Conservation (phyloP, 2,329 filamentous ascomycete genomes). For the Aquanectria penicillioides region DNA sequence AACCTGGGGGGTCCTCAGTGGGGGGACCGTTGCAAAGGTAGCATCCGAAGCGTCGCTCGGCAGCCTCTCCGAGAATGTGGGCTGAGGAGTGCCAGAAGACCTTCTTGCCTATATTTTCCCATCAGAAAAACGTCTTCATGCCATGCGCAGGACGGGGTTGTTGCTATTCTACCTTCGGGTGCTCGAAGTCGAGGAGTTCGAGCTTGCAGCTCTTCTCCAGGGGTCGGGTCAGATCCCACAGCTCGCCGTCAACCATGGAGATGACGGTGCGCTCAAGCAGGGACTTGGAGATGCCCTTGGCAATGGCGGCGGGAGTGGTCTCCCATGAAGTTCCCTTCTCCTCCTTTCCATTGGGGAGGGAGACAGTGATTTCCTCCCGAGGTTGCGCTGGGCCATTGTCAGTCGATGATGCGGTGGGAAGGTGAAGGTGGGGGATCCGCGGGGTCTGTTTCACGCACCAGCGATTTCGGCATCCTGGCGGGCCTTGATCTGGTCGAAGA, state of each 20-base stretch:
- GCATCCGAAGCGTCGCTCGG: slow-evolving; percentile 90
- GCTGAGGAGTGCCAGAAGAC: slow-evolving; percentile 99
- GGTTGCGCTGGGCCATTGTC: slow-evolving; percentile 67
- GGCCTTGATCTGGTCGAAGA: slow-evolving; percentile 91
- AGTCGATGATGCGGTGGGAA: slow-evolving; percentile 32
- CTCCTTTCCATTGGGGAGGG: slow-evolving; percentile 76
- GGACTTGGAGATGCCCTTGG: slow-evolving; percentile 84
- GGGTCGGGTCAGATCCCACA: slow-evolving; percentile 94
- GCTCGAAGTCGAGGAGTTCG: slow-evolving; percentile 84
- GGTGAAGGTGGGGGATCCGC: not conserved
- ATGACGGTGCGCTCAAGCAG: slow-evolving; percentile 88
- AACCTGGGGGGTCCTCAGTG: slow-evolving; percentile 78
- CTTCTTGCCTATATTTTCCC: slow-evolving; percentile 71
- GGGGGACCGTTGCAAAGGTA: slow-evolving; percentile 94
- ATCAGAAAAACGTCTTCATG: not conserved
- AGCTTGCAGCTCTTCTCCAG: slow-evolving; percentile 89
- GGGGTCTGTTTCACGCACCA: slow-evolving; percentile 47
- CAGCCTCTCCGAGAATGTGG: slow-evolving; percentile 94
- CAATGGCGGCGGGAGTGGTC: slow-evolving; percentile 85
- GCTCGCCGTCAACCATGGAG: slow-evolving; percentile 80
- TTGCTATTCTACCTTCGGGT: slow-evolving; percentile 46
- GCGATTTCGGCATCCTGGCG: slow-evolving; percentile 80
- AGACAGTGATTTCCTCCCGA: slow-evolving; percentile 78
- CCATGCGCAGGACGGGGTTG: not conserved
- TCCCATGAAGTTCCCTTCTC: slow-evolving; percentile 86